Conservation (phyloP, 805 yeast genomes). For the Cyberlindnera sargentensis region DNA sequence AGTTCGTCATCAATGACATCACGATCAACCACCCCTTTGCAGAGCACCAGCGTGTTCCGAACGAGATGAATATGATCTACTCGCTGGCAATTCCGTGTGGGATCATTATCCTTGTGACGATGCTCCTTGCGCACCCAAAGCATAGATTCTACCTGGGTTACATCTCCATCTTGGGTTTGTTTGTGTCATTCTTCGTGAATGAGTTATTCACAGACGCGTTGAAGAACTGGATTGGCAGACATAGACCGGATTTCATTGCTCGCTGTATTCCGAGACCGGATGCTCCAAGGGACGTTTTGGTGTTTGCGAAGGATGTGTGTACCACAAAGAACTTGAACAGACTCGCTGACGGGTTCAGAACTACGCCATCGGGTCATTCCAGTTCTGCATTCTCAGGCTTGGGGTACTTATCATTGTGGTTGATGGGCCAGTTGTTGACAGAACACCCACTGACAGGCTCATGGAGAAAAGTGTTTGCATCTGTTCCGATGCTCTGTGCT, state of each 20-base stretch:
- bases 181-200: slow-evolving; percentile 51
- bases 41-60: slow-evolving; percentile 63
- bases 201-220: slow-evolving; percentile 62
- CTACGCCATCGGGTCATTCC: slow-evolving; percentile 81
- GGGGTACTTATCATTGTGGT: slow-evolving; percentile 56
- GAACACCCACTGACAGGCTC: slow-evolving; percentile 45
- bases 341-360: slow-evolving; percentile 66
- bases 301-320: slow-evolving; percentile 58
- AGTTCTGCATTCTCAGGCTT: slow-evolving; percentile 64
- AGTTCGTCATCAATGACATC: slow-evolving; percentile 67
- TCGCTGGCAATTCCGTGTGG: slow-evolving; percentile 44
- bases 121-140: slow-evolving; percentile 33
- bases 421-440: slow-evolving; percentile 56
- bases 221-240: slow-evolving; percentile 83
- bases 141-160: slow-evolving; percentile 54
- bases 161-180: slow-evolving; percentile 60
- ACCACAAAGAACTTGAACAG: slow-evolving; percentile 39
- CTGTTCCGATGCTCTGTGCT: slow-evolving; percentile 62
- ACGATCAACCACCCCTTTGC: slow-evolving; percentile 81
- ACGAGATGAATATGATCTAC: slow-evolving; percentile 43
- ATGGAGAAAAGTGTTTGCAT: slow-evolving; percentile 52
- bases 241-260: slow-evolving; percentile 86
- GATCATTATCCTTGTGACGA: slow-evolving; percentile 29
- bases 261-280: slow-evolving; percentile 66
- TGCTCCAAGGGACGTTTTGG: slow-evolving; percentile 49